Conservation (phyloP, 2,329 filamentous ascomycete species). For the Pseudogymnoascus sp. region DNA sequence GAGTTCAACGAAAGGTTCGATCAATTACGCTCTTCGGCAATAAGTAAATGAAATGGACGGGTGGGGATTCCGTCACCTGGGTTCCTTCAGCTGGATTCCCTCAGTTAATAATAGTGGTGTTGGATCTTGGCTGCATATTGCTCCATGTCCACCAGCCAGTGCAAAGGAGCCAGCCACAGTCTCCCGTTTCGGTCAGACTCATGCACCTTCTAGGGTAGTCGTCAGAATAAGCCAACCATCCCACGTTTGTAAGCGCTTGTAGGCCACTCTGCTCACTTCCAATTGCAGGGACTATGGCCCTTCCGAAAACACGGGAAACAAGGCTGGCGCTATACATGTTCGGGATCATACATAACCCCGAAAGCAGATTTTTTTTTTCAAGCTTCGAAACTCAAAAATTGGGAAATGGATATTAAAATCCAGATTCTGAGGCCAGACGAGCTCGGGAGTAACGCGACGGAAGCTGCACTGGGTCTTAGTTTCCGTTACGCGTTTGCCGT, state of each 20-base stretch:
- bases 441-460: too few relatives aligned
- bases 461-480: too few relatives aligned
- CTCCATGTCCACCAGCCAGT: background rate
- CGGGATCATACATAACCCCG: background rate
- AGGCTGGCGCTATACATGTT: background rate
- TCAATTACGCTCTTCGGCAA: background rate
- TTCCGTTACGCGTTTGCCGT: background rate
- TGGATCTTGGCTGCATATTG: background rate
- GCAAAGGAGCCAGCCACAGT: background rate
- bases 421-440: too few relatives aligned
- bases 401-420: background rate
- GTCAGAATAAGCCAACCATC: background rate
- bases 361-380: too few relatives aligned
- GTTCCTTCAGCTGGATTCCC: background rate
- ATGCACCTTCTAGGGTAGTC: background rate
- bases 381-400: too few relatives aligned
- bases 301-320: background rate
- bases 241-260: background rate
- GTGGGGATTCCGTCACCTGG: background rate
- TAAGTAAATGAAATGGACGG: background rate
- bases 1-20: background rate
- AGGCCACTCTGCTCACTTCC: background rate
- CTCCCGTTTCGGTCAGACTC: background rate
- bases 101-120: background rate
- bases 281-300: background rate